These are phyloP conservation scores for Barnettozyma vustinii DNA, from an alignment of 805 yeast genomes.

Conservation along the genomic window DNA sequence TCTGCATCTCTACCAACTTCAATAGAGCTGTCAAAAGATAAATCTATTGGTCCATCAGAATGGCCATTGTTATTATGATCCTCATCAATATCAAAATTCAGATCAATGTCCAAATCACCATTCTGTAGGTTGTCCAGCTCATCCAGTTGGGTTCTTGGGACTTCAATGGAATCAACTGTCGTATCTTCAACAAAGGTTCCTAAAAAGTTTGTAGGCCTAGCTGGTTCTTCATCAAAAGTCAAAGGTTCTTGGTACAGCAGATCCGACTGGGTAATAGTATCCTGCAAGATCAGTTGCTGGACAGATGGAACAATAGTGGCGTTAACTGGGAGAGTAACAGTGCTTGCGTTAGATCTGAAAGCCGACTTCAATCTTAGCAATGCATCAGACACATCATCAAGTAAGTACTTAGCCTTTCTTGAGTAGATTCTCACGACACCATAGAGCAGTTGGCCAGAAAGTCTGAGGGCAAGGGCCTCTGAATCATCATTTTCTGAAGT, in stretches of 20 bases:
- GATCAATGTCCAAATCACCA: constrained; percentile 49
- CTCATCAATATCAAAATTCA: constrained; percentile 38
- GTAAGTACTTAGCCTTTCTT: constrained; percentile 72
- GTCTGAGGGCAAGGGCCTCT: constrained; percentile 68
- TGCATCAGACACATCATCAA: constrained; percentile 81
- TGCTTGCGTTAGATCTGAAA: constrained; percentile 40
- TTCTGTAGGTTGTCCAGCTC: constrained; percentile 26
- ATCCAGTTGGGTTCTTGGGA: constrained; percentile 47
- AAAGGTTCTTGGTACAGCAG: constrained; percentile 63
- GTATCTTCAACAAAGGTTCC: constrained; percentile 13
- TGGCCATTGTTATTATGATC: constrained; percentile 26
- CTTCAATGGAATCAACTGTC: constrained; percentile 56
- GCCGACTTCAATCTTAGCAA: constrained; percentile 64
- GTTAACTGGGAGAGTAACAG: constrained; percentile 53
- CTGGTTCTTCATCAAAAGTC: constrained; percentile 24
- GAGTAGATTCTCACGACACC: constrained; percentile 88
- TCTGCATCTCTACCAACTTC: constrained; percentile 46
- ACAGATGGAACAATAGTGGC: constrained; percentile 58
- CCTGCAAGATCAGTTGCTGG: constrained; percentile 57
- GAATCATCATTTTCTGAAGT: constrained; percentile 28
- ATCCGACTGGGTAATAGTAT: constrained; percentile 75
- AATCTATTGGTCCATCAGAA: constrained; percentile 22
- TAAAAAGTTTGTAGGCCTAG: constrained; percentile 13
- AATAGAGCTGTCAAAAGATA: constrained; percentile 35
- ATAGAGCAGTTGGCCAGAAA: constrained; percentile 79